Conservation (phyloP, 1,284 basidiomycete genomes). For the Ustilago trichophora region DNA sequence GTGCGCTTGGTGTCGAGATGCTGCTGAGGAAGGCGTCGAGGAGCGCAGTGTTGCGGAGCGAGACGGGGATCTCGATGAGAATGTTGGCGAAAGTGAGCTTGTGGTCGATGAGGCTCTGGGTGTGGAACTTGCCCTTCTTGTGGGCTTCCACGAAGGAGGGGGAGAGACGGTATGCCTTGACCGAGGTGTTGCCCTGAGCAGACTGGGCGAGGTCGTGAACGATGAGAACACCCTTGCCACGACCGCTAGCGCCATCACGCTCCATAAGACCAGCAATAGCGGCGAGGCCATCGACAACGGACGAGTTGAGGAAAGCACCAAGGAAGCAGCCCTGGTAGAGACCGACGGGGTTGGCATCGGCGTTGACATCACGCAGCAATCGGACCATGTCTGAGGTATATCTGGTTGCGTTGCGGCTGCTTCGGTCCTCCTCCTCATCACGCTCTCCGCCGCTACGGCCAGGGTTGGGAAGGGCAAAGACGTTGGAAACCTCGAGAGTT, state of each 20-base stretch:
- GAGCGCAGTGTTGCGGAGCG: conserved; percentile 85
- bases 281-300: conserved; percentile 80
- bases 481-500: conserved; percentile 63
- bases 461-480: conserved; percentile 59
- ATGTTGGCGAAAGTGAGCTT: conserved; percentile 88
- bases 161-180: conserved; percentile 90
- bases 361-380: conserved; percentile 87
- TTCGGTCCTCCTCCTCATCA: conserved; percentile 60
- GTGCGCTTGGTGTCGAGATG: conserved; percentile 70
- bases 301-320: conserved; percentile 71
- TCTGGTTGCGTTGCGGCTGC: conserved; percentile 61
- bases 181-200: conserved; percentile 83
- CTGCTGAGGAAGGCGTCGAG: conserved; percentile 84
- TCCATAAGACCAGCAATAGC: conserved; percentile 62
- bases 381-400: conserved; percentile 87
- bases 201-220: conserved; percentile 66
- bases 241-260: conserved; percentile 60
- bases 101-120: conserved; percentile 80
- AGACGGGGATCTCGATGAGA: conserved; percentile 87
- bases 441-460: conserved; percentile 47
- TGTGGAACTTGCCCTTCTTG: conserved; percentile 86
- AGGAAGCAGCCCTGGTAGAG: conserved; percentile 97
- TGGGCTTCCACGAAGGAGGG: conserved; percentile 84
- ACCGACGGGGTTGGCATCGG: conserved; percentile 92
- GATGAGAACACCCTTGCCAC: conserved; percentile 62